These are phyloP conservation scores for Epichloe coenophiala DNA, from an alignment of 2,329 filamentous ascomycete species.

Conservation along the genomic window DNA sequence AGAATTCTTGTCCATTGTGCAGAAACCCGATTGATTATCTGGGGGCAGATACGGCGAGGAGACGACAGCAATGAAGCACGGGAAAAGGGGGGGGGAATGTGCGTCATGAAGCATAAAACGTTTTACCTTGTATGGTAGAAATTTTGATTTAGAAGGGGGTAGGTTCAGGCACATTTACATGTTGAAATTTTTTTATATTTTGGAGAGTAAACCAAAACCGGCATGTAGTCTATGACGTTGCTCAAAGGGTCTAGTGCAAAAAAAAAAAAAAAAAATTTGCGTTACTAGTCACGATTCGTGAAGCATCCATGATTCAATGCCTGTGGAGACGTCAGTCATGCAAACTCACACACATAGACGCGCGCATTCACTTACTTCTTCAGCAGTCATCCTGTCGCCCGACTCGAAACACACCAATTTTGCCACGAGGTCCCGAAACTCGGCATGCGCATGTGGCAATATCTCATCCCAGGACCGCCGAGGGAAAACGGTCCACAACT, in stretches of 20 bases:
- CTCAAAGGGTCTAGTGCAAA: too few species aligned
- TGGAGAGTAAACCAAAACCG: too few species aligned
- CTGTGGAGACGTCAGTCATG: slow-evolving; percentile 6
- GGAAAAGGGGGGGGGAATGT: too few species aligned
- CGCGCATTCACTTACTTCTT: slow-evolving; percentile 18
- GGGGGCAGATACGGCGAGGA: slow-evolving; percentile 26
- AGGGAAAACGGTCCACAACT: slow-evolving; percentile 71
- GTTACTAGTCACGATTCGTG: not conserved
- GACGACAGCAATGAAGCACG: slow-evolving; percentile 14
- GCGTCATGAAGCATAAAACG: not conserved
- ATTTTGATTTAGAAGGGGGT: too few species aligned
- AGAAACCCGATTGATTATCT: slow-evolving; percentile 67
- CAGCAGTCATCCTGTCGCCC: slow-evolving; percentile 52
- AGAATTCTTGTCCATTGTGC: slow-evolving; percentile 85
- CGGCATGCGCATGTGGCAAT: slow-evolving; percentile 44
- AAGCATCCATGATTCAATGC: slow-evolving; percentile 12
- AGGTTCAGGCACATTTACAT: too few species aligned
- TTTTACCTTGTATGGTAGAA: too few species aligned
- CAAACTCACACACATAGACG: too few species aligned
- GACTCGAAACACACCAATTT: slow-evolving; percentile 57
- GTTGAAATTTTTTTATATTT: too few species aligned
- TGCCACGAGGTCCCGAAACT: slow-evolving; percentile 51
- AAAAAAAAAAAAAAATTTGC: too few species aligned
- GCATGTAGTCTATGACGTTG: too few species aligned
- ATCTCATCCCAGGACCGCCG: slow-evolving; percentile 54